phyloP scores from a whole-genome alignment of 2,329 filamentous ascomycete genomes.

The Ophiostoma triangulosporum region DNA sequence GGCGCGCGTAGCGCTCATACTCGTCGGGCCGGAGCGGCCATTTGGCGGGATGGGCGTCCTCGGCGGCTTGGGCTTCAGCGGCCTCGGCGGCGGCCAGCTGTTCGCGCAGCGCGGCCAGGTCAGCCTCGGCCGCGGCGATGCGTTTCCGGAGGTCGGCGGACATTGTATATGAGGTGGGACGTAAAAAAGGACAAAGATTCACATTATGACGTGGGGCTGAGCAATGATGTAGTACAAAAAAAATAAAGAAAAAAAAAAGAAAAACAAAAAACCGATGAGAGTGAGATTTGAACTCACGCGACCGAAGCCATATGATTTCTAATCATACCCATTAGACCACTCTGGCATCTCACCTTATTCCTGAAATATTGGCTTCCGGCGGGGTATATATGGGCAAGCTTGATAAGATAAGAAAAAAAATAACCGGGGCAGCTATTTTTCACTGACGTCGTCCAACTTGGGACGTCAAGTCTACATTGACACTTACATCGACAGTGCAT shows the following conservation, averaged over 20 bases:
- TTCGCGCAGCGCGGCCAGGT: conserved; percentile 31
- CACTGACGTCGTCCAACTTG: no score
- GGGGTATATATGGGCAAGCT: background rate
- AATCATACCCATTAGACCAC: conserved; percentile 15
- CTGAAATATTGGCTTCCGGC: background rate
- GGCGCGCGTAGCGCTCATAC: conserved; percentile 76
- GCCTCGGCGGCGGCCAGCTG: conserved; percentile 31
- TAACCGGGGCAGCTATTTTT: background rate
- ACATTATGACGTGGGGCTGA: background rate
- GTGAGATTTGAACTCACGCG: conserved; percentile 15
- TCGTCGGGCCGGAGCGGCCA: conserved; percentile 64
- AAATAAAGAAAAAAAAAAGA: conserved; percentile 2
- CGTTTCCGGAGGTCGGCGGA: conserved; percentile 28
- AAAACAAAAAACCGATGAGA: conserved; percentile 9
- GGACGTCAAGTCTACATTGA: no score
- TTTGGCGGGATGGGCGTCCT: conserved; percentile 19
- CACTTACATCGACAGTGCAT: no score
- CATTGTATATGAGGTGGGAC: background rate
- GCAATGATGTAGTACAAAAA: background rate
- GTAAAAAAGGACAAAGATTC: background rate
- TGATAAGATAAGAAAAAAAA: background rate
- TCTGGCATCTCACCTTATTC: conserved; percentile 10
- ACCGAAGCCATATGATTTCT: conserved; percentile 15
- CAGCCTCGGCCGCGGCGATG: conserved; percentile 33
- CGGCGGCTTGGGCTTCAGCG: background rate